Percentiles rank a stretch among this genome's conserved stretches.
phyloP scores from a whole-genome alignment of 495 filamentous ascomycete genomes.

The Lasiosphaeris hirsuta region DNA sequence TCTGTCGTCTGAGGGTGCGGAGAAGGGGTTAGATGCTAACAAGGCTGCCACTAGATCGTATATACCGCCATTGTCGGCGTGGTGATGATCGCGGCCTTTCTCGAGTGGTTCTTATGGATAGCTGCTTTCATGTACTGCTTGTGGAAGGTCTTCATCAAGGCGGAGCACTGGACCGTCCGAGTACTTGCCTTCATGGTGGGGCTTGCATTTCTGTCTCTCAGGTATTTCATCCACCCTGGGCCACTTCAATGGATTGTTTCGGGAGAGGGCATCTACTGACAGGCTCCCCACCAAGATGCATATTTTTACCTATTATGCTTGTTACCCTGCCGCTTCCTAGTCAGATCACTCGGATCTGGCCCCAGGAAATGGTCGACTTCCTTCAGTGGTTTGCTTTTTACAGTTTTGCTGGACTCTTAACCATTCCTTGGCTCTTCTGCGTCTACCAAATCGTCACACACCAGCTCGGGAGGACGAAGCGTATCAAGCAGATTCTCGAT shows the following conservation, averaged over 20 bases:
- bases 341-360: slow-evolving; percentile 67
- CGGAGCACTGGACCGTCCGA: slow-evolving; percentile 78
- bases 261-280: slow-evolving; percentile 3
- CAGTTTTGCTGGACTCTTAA: slow-evolving; percentile 82
- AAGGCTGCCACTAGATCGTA: slow-evolving; percentile 39
- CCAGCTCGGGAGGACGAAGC: slow-evolving; percentile 73
- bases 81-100: slow-evolving; percentile 77
- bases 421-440: slow-evolving; percentile 89
- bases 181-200: slow-evolving; percentile 74
- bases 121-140: slow-evolving; percentile 91
- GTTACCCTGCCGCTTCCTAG: slow-evolving; percentile 85
- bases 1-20: not conserved
- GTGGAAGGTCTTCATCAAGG: slow-evolving; percentile 83
- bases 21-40: slow-evolving; percentile 4
- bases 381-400: slow-evolving; percentile 97
- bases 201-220: slow-evolving; percentile 65
- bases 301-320: slow-evolving; percentile 92
- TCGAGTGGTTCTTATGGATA: slow-evolving; percentile 96
- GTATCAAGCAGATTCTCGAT: slow-evolving; percentile 80
- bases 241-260: not conserved
- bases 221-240: slow-evolving; percentile 47
- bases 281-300: slow-evolving; percentile 50
- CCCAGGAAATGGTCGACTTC: slow-evolving; percentile 57
- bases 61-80: slow-evolving; percentile 80
- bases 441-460: slow-evolving; percentile 86